A percentile compares a stretch with the other conserved stretches of the same genome.
Evolutionary conservation across 768 basidiomycete genomes (phyloP).

Genomic region (Amanita rubescens): DNA sequence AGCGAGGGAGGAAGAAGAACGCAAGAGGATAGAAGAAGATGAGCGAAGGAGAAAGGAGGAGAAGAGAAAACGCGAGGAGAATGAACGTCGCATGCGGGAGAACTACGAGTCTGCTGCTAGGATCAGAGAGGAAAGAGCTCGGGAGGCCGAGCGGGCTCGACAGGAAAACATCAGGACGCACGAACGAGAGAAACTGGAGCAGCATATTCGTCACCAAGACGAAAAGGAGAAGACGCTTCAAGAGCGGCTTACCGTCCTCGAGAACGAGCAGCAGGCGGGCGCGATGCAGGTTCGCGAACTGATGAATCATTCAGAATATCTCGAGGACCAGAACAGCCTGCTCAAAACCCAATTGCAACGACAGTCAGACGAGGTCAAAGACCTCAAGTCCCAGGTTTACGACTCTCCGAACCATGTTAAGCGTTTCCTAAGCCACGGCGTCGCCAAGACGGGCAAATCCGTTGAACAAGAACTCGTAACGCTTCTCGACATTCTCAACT

Average conservation of each 20-base stretch:
- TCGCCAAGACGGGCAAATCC: conserved; percentile 1
- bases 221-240: background rate
- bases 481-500: conserved; percentile 26
- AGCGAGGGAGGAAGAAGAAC: background rate
- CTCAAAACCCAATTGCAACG: conserved; percentile 26
- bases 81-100: background rate
- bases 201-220: background rate
- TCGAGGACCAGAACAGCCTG: conserved; percentile 22
- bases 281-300: conserved; percentile 3
- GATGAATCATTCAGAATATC: background rate
- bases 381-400: conserved; percentile 8
- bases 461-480: conserved; percentile 1
- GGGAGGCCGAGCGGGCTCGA: conserved; percentile 1
- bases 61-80: background rate
- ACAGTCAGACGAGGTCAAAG: conserved; percentile 23
- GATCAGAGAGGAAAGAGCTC: conserved; percentile 4
- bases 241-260: background rate
- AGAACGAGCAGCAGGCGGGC: background rate
- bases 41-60: background rate
- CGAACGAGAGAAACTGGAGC: conserved; percentile 3
- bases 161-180: conserved; percentile 2
- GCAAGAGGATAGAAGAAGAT: background rate
- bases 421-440: conserved; percentile 5
- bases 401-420: conserved; percentile 8
- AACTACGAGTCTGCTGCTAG: conserved; percentile 3